phyloP scores from a whole-genome alignment of 176 grass and related monocot genomes.

The Hsuehochloa calcarea region DNA sequence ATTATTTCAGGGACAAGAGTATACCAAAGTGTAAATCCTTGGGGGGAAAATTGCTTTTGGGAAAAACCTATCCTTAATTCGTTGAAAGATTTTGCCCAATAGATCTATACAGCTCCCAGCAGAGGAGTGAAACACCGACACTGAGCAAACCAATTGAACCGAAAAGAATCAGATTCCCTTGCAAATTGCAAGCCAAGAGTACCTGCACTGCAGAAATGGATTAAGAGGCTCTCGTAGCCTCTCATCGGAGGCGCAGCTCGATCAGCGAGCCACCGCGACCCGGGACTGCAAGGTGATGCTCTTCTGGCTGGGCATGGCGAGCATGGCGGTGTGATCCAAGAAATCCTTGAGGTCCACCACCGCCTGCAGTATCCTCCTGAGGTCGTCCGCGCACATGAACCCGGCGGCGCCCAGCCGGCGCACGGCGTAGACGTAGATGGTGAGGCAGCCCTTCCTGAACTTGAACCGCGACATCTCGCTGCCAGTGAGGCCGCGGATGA shows the following conservation, averaged over 20 bases:
- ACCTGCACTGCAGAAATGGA: slow-evolving; percentile 30
- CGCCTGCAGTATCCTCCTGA: slow-evolving; percentile 60
- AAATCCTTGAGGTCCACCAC: slow-evolving; percentile 89
- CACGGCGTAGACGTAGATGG: slow-evolving; percentile 95
- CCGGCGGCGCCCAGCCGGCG: slow-evolving; percentile 76
- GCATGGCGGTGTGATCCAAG: slow-evolving; percentile 94
- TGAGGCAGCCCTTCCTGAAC: slow-evolving; percentile 95
- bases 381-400: slow-evolving; percentile 80
- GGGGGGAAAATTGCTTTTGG: slow-evolving; percentile 15
- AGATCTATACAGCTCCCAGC: slow-evolving; percentile 50
- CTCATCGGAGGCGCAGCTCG: background rate
- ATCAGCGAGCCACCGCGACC: slow-evolving; percentile 49
- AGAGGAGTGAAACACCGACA: slow-evolving; percentile 38
- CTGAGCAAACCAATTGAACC: slow-evolving; percentile 41
- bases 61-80: slow-evolving; percentile 49
- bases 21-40: slow-evolving; percentile 28
- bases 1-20: slow-evolving; percentile 27
- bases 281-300: slow-evolving; percentile 81
- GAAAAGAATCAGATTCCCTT: slow-evolving; percentile 26
- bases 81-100: slow-evolving; percentile 32
- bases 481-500: slow-evolving; percentile 83
- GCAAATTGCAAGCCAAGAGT: slow-evolving; percentile 28
- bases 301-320: slow-evolving; percentile 84
- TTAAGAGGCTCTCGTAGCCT: background rate
- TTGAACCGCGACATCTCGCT: slow-evolving; percentile 97